Evolutionary conservation across 305 asterid species (phyloP).

Genomic region (Plantago coronopus): DNA sequence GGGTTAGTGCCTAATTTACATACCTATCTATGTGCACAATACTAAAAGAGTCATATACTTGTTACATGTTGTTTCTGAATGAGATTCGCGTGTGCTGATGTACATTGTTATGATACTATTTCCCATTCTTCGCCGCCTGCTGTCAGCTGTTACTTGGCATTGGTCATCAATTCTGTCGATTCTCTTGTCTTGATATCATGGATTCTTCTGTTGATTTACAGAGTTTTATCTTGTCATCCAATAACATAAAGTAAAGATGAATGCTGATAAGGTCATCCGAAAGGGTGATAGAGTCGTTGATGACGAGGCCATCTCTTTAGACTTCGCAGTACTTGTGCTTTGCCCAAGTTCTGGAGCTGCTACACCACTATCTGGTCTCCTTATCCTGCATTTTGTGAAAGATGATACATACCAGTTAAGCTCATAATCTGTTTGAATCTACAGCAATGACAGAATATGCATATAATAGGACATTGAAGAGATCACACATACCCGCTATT

Average conservation of each 20-base stretch:
- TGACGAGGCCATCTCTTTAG: background rate
- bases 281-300: background rate
- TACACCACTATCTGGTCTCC: background rate
- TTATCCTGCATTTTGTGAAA: background rate
- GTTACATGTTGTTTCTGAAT: background rate
- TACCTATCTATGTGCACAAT: background rate
- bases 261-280: background rate
- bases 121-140: no score
- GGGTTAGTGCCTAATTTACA: no score
- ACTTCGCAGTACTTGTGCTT: background rate
- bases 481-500: slow-evolving; percentile 35
- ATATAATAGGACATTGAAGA: background rate
- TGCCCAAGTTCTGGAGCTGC: background rate
- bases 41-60: background rate
- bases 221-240: no score
- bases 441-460: background rate
- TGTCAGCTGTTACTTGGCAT: no score
- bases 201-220: no score
- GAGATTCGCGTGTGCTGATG: no score
- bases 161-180: no score
- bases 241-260: no score
- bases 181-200: no score
- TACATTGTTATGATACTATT: no score
- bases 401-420: background rate
- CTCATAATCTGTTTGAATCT: background rate